Evolutionary conservation across 495 filamentous ascomycete species (phyloP), one percentile per base, ranked within the genome.

Genomic region (Trichoderma parareesei): DNA sequence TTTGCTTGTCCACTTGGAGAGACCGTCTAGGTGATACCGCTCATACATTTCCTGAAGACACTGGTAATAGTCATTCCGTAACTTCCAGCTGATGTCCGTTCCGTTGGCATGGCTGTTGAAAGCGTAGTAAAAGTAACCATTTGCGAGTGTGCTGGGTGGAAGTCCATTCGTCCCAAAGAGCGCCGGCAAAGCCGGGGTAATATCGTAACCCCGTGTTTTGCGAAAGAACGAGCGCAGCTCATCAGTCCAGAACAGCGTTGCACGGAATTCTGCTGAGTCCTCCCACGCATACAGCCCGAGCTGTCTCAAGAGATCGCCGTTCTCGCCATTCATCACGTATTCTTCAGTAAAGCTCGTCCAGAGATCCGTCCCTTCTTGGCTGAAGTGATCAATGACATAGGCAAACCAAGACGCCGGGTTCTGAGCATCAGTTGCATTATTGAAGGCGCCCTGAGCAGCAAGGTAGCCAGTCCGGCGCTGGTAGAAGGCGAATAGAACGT

Each of bases 381-480:
- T 63, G 40, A 44, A 63, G 18, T 63, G 61, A 63, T 63, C 61
- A 7, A 63, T 41, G 4, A 63, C 61, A 46, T 63, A 63, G 7
- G 61, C 61, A 63, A 63, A 63, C 61, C 61, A 63, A 42, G 61
- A 63, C 3, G 61, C 61, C 5, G 61, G 61, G 13, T 63, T 63
- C 4, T 46, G 27, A 2, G 61, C 40, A 46, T 33, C 27, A 8
- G 40, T 63, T 4, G 38, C 10, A 33, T 42, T 42, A 2, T 63
- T 63, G 9, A 63, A 63, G 9, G 61, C 61, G 3, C 61, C 61
- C 18, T 63, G 61, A 10, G 61, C 61, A 20, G 61, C 61, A n/a
- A 63, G 18, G 27, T 63, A 63, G 13, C 61, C 61, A 3, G 61
- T 63, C 7, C 61, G 41, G 13, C 61, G 38, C 61, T 63, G 61